Conservation (phyloP, 176 grass and related monocot species). For the Cenchrus fungigraminus region DNA sequence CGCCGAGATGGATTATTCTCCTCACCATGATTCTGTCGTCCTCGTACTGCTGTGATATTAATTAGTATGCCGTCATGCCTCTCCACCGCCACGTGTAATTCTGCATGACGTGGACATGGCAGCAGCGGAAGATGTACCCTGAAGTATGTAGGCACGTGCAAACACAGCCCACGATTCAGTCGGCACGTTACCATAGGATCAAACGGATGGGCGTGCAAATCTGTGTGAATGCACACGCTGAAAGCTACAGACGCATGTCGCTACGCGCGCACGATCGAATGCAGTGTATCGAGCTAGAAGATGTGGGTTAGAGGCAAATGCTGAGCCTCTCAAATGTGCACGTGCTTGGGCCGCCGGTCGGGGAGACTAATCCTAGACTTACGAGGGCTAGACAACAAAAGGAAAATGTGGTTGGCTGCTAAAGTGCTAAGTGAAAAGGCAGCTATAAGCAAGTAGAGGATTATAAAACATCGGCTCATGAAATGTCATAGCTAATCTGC, state of each 20-base stretch:
- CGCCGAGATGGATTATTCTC: background rate
- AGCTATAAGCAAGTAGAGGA: too few species aligned
- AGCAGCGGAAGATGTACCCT: background rate
- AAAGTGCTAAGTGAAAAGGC: background rate
- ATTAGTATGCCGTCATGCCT: background rate
- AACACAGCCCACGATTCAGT: background rate
- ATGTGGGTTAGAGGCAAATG: background rate
- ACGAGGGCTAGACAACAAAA: background rate
- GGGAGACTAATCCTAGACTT: conserved; percentile 27
- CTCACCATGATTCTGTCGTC: background rate
- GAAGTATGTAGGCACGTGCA: background rate
- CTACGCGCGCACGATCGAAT: background rate
- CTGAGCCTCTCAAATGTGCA: background rate
- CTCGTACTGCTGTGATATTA: background rate
- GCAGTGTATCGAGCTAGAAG: background rate
- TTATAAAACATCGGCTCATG: background rate
- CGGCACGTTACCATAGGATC: background rate
- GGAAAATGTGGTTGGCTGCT: background rate
- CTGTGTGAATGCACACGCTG: too few species aligned
- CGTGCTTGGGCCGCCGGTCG: background rate
- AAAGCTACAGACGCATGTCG: background rate
- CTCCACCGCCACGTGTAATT: background rate
- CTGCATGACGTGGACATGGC: too few species aligned
- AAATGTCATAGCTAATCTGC: background rate
- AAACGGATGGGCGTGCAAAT: background rate